Percentiles rank a stretch among this genome's conserved stretches.
These are phyloP conservation scores for Colletotrichum trifolii DNA, from an alignment of 2,329 filamentous ascomycete genomes.

Conservation along the genomic window DNA sequence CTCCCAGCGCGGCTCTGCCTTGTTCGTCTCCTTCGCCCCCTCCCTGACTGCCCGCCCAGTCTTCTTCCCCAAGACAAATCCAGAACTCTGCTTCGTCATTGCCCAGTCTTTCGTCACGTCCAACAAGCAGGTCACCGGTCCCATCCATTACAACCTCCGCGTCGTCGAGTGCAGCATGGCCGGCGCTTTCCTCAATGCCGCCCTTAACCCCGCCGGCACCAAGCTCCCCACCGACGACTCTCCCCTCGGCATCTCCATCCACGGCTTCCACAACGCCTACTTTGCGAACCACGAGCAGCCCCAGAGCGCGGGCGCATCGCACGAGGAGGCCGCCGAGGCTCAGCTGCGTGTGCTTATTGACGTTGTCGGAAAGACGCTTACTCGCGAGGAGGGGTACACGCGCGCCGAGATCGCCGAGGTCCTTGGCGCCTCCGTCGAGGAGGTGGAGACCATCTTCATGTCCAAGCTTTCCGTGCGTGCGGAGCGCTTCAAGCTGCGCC, in stretches of 20 bases:
- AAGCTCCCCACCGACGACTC: slow-evolving; percentile 80
- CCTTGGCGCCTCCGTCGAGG: slow-evolving; percentile 74
- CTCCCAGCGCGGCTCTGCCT: slow-evolving; percentile 83
- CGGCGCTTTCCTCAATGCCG: slow-evolving; percentile 73
- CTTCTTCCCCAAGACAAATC: slow-evolving; percentile 81
- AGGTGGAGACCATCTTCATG: slow-evolving; percentile 83
- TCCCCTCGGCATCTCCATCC: slow-evolving; percentile 84
- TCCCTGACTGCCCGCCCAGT: slow-evolving; percentile 80
- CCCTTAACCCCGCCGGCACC: slow-evolving; percentile 66
- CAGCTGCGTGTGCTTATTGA: slow-evolving; percentile 81
- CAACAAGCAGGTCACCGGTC: slow-evolving; percentile 94
- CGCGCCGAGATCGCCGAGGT: slow-evolving; percentile 83
- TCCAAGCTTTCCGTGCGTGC: slow-evolving; percentile 90
- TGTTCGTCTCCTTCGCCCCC: slow-evolving; percentile 91
- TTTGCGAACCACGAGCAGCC: slow-evolving; percentile 67
- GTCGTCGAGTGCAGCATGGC: slow-evolving; percentile 96
- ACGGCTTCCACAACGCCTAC: slow-evolving; percentile 87
- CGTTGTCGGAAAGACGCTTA: slow-evolving; percentile 76
- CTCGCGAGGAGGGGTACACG: slow-evolving; percentile 86
- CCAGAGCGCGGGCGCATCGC: slow-evolving; percentile 37
- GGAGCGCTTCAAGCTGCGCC: slow-evolving; percentile 86
- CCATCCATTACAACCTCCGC: slow-evolving; percentile 94
- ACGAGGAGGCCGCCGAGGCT: slow-evolving; percentile 52
- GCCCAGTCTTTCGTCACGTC: slow-evolving; percentile 94
- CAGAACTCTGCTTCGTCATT: slow-evolving; percentile 90